Base-by-base conservation (phyloP, 768 basidiomycete species). In the Coprinopsis sp. region DNA sequence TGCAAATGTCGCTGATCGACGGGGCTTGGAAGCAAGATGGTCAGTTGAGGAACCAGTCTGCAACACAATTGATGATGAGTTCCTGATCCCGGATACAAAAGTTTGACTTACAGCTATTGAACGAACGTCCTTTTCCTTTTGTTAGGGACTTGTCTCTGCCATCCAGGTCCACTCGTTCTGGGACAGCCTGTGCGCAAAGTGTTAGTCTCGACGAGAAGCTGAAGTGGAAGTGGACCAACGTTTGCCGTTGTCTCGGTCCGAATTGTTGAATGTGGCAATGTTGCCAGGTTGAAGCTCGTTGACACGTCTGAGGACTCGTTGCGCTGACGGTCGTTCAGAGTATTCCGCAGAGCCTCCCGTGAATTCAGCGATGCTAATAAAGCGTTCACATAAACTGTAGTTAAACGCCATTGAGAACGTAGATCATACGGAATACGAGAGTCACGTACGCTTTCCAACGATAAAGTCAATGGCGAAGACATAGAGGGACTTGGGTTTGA, bases 391-490 rank as follows among this genome's bases (percentile, higher is more conserved):
- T 72, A 76, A 14, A 75, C 74, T 76, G 44, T 30, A 38, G 4
- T 24, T 39, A 31, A 37, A 30, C 16, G 21, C 40, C 27, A 30
- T 13, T 31, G 24, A 46, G n/a, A 23, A 22, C 38, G 19, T 36
- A 16, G 12, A 37, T 37, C 4, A 28, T 16, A 14, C 3, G 5
- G 16, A 25, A 25, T 28, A 16, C 22, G 11, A 18, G 18, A 24
- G 25, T 24, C 27, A 59, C 69, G 27, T 51, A 72, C 74, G 54
- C 65, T 77, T 77, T 46, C 76, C 76, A 44, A 77, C 72, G 25
- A 74, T 59, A 48, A 78, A 77, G 54, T 77, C 76, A 40, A 77
- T 66, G 2, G 71, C 73, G 49, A 76, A 65, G 18, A 66, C 66
- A 54, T 73, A 77, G 30, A 77, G 67, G 4, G 73, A 68, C 40